Conservation (phyloP, 2,329 filamentous ascomycete genomes). For the Xylaria sp. region DNA sequence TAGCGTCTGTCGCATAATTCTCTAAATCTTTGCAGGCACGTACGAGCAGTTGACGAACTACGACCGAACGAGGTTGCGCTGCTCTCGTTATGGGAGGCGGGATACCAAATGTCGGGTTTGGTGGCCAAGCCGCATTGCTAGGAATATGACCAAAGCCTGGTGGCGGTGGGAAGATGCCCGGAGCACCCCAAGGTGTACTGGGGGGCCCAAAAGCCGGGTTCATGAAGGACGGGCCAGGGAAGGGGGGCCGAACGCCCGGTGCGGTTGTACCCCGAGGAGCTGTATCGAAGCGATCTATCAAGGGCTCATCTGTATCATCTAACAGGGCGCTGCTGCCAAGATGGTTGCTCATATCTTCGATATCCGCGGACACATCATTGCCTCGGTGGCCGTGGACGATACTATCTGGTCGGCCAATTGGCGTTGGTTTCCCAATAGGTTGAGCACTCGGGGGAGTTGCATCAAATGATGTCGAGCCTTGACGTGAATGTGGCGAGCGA, state of each 20-base stretch:
- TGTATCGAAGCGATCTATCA: constrained; percentile 51
- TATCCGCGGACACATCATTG: constrained; percentile 58
- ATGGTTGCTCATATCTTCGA: constrained; percentile 80
- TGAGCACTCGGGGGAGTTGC: constrained; percentile 59
- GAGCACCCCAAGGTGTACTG: constrained; percentile 53
- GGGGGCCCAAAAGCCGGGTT: constrained; percentile 53
- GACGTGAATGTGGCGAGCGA: constrained; percentile 73
- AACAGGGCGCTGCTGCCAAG: constrained; percentile 91
- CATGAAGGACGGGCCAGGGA: constrained; percentile 55
- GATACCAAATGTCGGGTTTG: constrained; percentile 48
- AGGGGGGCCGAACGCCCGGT: constrained; percentile 59
- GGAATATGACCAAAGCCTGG: constrained; percentile 59
- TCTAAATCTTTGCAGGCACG: constrained; percentile 76
- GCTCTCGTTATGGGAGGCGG: constrained; percentile 53
- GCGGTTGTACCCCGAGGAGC: constrained; percentile 62
- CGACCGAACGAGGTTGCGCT: constrained; percentile 71
- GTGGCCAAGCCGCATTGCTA: constrained; percentile 52
- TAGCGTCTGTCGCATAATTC: constrained; percentile 56
- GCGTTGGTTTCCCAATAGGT: constrained; percentile 82
- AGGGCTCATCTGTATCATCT: constrained; percentile 74
- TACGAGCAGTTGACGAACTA: constrained; percentile 78
- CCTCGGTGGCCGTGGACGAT: constrained; percentile 64
- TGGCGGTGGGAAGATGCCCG: constrained; percentile 55
- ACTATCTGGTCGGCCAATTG: constrained; percentile 88
- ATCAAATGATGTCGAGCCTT: constrained; percentile 73